Conservation (phyloP, 2,329 filamentous ascomycete species). For the Cadophora sp. region DNA sequence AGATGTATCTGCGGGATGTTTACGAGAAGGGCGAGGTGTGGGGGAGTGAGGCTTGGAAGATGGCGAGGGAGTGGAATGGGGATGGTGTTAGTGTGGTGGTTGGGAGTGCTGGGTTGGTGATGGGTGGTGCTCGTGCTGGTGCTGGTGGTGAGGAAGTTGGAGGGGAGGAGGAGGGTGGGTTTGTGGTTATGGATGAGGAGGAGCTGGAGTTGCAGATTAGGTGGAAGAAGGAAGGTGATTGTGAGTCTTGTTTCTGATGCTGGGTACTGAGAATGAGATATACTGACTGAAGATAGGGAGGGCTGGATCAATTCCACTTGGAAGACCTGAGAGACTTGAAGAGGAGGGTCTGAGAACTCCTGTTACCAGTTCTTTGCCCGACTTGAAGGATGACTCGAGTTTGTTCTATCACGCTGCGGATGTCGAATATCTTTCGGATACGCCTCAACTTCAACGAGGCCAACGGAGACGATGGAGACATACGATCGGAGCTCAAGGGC, state of each 20-base stretch:
- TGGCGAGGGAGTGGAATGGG: conserved; percentile 41
- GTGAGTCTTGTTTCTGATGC: conserved; percentile 25
- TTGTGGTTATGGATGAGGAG: conserved; percentile 57
- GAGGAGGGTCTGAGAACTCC: too few relatives aligned
- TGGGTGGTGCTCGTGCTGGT: conserved; percentile 45
- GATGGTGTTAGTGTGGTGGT: conserved; percentile 63
- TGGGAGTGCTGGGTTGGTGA: conserved; percentile 57
- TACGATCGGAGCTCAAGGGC: neutral
- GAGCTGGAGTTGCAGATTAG: conserved; percentile 63
- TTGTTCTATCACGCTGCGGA: neutral
- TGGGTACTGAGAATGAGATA: neutral
- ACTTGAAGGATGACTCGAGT: neutral
- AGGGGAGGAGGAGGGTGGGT: conserved; percentile 53
- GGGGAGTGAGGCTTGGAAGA: conserved; percentile 23
- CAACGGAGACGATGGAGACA: conserved; percentile 1
- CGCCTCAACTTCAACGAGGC: neutral
- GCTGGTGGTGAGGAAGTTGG: neutral
- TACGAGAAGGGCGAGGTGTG: conserved; percentile 20
- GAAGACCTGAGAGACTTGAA: neutral
- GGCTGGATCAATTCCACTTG: conserved; percentile 13
- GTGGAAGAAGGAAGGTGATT: conserved; percentile 51
- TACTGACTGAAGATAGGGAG: conserved; percentile 5
- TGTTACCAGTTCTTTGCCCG: neutral
- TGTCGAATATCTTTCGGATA: too few relatives aligned
- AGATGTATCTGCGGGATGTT: conserved; percentile 18